Evolutionary conservation across 306 rosid species (phyloP).

Genomic region (Malus fusca): DNA sequence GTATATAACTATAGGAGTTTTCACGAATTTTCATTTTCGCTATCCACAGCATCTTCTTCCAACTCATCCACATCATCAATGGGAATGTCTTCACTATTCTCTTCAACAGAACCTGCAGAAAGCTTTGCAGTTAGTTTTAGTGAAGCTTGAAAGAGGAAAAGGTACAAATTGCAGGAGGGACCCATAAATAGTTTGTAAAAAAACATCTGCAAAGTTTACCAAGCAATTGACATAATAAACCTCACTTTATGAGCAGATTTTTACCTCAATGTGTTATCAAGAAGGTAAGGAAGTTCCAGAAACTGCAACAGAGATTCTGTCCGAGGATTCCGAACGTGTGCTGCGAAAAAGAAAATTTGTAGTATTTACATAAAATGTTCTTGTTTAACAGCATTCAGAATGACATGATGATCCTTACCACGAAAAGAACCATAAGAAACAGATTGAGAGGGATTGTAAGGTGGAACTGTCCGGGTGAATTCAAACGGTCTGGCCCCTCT

Average conservation of each 20-base stretch:
- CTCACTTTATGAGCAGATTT: neutral
- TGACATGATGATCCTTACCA: constrained; percentile 30
- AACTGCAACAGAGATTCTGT: constrained; percentile 75
- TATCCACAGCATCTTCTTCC: constrained; percentile 27
- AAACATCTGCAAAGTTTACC: neutral
- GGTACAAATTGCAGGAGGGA: neutral
- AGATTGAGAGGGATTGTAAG: constrained; percentile 55
- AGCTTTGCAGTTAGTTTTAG: neutral
- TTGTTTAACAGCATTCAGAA: neutral
- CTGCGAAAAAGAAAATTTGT: constrained; percentile 33
- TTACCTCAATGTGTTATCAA: constrained; percentile 61
- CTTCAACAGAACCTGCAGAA: constrained; percentile 29
- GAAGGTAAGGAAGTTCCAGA: constrained; percentile 84
- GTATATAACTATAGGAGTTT: neutral
- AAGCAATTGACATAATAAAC: neutral
- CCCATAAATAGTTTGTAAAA: neutral
- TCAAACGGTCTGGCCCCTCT: constrained; percentile 74
- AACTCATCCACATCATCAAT: constrained; percentile 55
- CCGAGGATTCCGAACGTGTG: constrained; percentile 58
- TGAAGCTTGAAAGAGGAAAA: neutral
- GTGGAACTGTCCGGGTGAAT: constrained; percentile 63
- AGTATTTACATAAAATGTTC: neutral
- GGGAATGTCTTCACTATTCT: constrained; percentile 61
- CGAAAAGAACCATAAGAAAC: constrained; percentile 13
- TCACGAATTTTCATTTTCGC: constrained; percentile 18